A percentile compares a stretch with the other conserved stretches of the same genome.
These are phyloP conservation scores for Microsporum canis DNA, from an alignment of 2,329 filamentous ascomycete species.

Conservation along the genomic window DNA sequence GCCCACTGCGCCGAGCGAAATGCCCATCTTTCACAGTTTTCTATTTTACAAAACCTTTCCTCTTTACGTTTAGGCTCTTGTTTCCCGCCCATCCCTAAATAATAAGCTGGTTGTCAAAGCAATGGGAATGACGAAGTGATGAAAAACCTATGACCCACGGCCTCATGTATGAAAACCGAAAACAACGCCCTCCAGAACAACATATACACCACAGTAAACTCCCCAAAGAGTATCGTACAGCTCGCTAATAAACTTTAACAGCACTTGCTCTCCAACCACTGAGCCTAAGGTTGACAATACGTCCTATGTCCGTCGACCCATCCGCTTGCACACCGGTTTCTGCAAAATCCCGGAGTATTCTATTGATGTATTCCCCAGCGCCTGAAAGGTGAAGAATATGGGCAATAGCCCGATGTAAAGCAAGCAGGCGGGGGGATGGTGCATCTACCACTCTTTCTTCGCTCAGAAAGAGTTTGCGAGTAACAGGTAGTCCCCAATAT, in stretches of 20 bases:
- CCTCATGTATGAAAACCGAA: too few species aligned
- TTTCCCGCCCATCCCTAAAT: too few species aligned
- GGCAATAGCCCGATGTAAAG: conserved; percentile 19
- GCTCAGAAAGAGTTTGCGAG: conserved; percentile 14
- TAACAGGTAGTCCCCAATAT: conserved; percentile 9
- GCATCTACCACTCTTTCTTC: conserved; percentile 22
- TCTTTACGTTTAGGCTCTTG: too few species aligned
- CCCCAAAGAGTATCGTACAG: too few species aligned
- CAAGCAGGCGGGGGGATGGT: conserved; percentile 19
- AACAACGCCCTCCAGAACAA: too few species aligned
- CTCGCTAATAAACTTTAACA: not conserved
- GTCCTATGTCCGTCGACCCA: conserved; percentile 12
- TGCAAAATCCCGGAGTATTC: conserved; percentile 15
- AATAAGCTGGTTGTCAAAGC: too few species aligned
- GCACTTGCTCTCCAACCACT: not conserved
- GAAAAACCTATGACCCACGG: too few species aligned
- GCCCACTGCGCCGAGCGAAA: too few species aligned
- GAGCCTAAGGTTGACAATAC: conserved; percentile 7
- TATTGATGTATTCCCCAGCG: conserved; percentile 17
- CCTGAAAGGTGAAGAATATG: conserved; percentile 18
- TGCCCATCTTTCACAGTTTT: too few species aligned
- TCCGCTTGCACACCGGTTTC: conserved; percentile 13
- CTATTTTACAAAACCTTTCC: too few species aligned
- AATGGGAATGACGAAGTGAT: too few species aligned
- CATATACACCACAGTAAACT: too few species aligned